Base-by-base conservation (phyloP, 176 grass and related monocot genomes). In the Aegilops bicornis region DNA sequence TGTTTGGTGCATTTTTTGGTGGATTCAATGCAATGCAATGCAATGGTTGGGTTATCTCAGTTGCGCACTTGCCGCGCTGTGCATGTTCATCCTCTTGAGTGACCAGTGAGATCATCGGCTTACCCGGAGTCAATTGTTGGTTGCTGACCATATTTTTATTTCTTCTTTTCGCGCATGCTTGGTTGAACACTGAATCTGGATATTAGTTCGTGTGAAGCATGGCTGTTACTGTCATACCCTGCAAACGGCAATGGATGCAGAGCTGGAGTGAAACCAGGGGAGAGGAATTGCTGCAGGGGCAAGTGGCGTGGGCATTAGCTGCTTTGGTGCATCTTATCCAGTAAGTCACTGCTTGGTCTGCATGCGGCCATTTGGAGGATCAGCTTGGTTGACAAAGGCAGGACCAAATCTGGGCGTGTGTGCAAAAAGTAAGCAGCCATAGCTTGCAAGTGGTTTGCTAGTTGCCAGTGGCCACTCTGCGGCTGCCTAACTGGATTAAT, bases 11-110 rank as follows among this genome's bases (percentile, higher is more conserved):
- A 76, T 83, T 76, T 87, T 48, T 42, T 67, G 50, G 24, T 52
- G 32, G 75, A 75, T 87, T 90, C 10, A 90, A 47, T 83, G 58
- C 45, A 79, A 87, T 77, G 50, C 10, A 90, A 47, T 83, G 58
- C 52, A 58, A 58, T 74, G 36, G 62, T 13, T 9, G 29, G 23
- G 58, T 31, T 31, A 36, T 73, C 66, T 56, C 17, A 27, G 27
- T 17, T 0, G 19, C 5, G 11, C 67, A 60, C 32, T 29, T 1
- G 35, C 8, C 4, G 31, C 5, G 5, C 30, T 20, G 9, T 15
- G 61, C 31, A 0, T 76, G 73, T 12, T 33, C 29, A 13, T 56
- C 5, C 24, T 29, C 15, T 61, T 8, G 45, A 20, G 27, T 59
- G 14, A 32, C 7, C 1, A 9, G 36, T 19, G 42, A 50, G 39